Evolutionary conservation across 2,329 filamentous ascomycete species (phyloP), one percentile per base, ranked within the genome.

Genomic region (Madurella fahalii): DNA sequence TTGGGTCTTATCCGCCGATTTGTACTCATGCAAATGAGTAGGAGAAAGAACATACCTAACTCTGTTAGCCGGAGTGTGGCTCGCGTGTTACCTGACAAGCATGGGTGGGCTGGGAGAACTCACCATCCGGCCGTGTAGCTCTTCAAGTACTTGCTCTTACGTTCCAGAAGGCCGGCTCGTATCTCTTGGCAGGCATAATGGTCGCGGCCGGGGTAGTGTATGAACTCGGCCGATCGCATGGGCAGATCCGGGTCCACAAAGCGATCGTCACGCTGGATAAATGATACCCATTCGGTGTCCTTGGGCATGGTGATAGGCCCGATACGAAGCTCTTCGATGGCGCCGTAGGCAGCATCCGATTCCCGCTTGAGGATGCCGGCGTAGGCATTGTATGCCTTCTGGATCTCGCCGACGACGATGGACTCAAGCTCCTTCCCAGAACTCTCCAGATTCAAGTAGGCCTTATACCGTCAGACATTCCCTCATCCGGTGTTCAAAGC

Each of bases 61-160:
- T 4, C 31, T 13, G 47, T 62, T 55, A 61, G 62, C 51, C 13
- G 13, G 25, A 7, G 25, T 7, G 7, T 25, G 25, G 4, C 7
- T 25, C 25, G 25, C 7, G 25, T 25, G 7, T 25, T 25, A 25
- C 25, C 3, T 25, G 25, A 25, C 25, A 25, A 16, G 25, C 9
- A 16, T 9, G 15, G 11, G 18, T 8, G 16, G 25, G n/a, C 31
- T 12, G 31, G 15, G 67, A 44, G 40, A 20, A 75, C 86, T 73
- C 77, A 93, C 92, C 93, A 97, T 67, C 93, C 93, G 25, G 91
- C 89, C 8, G 92, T 94, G 71, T 96, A 96, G 70, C 92, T 96
- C 77, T 96, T 97, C 58, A 99, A 76, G 67, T 97, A 99, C 69
- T 97, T 99, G 81, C 91, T 96, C 84, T 97, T 97, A 62, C 94